Conservation (phyloP, 2,329 filamentous ascomycete genomes). For the Beauveria caledonica region DNA sequence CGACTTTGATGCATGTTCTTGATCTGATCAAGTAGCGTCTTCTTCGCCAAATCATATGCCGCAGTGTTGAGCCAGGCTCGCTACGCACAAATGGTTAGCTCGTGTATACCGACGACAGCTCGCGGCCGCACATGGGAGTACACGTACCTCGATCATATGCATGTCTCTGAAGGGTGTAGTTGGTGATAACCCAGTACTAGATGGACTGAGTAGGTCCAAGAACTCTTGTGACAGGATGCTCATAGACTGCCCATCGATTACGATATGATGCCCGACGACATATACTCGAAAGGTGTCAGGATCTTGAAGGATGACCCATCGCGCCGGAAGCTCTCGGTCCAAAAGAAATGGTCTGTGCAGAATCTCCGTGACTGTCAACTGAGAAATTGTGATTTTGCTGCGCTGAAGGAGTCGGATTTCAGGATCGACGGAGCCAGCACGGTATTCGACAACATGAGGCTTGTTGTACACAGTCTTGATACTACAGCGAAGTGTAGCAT, state of each 20-base stretch:
- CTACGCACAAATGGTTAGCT: neutral
- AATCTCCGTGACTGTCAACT: constrained; percentile 1
- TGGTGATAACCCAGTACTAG: neutral
- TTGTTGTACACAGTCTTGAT: constrained; percentile 2
- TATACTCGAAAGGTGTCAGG: neutral
- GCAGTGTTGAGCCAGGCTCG: neutral
- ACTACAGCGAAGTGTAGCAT: constrained; percentile 8
- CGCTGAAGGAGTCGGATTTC: constrained; percentile 10
- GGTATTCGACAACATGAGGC: constrained; percentile 6
- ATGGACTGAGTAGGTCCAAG: too few species aligned
- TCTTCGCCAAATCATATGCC: neutral
- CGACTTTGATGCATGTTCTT: neutral
- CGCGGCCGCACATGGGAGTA: neutral
- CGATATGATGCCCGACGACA: too few species aligned
- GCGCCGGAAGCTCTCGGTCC: constrained; percentile 5
- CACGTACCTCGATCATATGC: neutral
- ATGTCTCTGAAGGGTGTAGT: neutral
- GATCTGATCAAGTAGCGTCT: neutral
- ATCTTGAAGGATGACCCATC: constrained; percentile 12
- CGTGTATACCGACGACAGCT: neutral
- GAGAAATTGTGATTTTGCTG: neutral
- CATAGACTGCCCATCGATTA: too few species aligned
- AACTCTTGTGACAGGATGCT: too few species aligned
- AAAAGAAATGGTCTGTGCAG: constrained; percentile 6
- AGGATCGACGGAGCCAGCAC: constrained; percentile 5